Percentiles rank a stretch among this genome's conserved stretches.
Conservation (phyloP, 768 basidiomycete genomes). For the Pleurotus salmoneostramineus region DNA sequence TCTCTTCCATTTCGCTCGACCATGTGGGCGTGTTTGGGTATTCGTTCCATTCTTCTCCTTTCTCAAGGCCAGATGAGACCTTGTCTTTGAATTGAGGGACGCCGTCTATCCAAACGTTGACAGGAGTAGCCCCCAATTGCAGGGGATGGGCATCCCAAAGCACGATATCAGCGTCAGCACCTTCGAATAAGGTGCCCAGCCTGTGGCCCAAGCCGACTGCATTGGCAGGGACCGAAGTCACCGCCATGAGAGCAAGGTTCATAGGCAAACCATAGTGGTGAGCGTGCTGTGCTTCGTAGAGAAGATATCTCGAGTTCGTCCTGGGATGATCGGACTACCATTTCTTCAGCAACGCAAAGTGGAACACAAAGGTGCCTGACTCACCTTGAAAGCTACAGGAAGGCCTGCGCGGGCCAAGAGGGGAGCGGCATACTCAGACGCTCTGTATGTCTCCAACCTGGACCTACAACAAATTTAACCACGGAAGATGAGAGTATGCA, state of each 20-base stretch:
- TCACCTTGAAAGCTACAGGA: slow-evolving; percentile 74
- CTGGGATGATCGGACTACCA: slow-evolving; percentile 55
- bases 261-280: slow-evolving; percentile 62
- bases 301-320: slow-evolving; percentile 61
- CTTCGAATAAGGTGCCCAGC: slow-evolving; percentile 57
- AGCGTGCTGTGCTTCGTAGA: slow-evolving; percentile 70
- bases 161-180: slow-evolving; percentile 68
- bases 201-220: slow-evolving; percentile 74
- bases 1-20: slow-evolving; percentile 55
- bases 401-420: slow-evolving; percentile 71
- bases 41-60: slow-evolving; percentile 39
- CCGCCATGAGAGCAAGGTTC: slow-evolving; percentile 55
- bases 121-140: slow-evolving; percentile 68
- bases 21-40: slow-evolving; percentile 58
- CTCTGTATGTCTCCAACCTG: slow-evolving; percentile 59
- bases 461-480: slow-evolving; percentile 23
- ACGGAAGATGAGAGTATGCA: background rate
- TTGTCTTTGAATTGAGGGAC: slow-evolving; percentile 56
- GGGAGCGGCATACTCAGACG: slow-evolving; percentile 74
- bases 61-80: slow-evolving; percentile 39
- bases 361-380: background rate
- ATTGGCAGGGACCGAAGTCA: slow-evolving; percentile 64
- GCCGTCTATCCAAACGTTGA: slow-evolving; percentile 83
- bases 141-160: slow-evolving; percentile 78
- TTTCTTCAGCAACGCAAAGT: too few species aligned